Evolutionary conservation across 495 filamentous ascomycete genomes (phyloP), one percentile per base, ranked within the genome.

Genomic region (Trichocladium uniseriatum): DNA sequence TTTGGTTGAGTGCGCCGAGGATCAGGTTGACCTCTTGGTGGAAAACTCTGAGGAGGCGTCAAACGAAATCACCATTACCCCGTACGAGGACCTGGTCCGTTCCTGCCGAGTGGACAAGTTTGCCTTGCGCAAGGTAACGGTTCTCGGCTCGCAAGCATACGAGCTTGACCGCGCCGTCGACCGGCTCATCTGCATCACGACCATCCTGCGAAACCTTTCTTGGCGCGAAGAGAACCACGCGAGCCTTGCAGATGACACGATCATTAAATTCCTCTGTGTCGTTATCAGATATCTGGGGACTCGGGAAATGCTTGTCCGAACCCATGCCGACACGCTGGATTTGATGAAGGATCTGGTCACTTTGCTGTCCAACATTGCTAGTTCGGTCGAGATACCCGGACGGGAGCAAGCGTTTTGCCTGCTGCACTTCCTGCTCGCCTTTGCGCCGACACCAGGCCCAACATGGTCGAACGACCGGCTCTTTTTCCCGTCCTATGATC

Each of bases 301-400:
- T 4, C 82, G 88, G n/a, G 83, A 87, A 55, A 83, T 87, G 75
- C 75, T 96, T 34, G 68, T 96, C 37, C 80, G 89, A 16, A 86
- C 79, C 6, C 72, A 90, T 53, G 69, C 72, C 51, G 92, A 95
- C 66, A 91, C 86, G 5, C 66, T 94, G 59, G 91, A 98, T 63
- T 87, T 98, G 57, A 94, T 94, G 86, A 98, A 98, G 65, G 92
- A 98, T 65, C 73, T 89, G 13, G 80, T 97, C 48, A 84, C 83
- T 36, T 84, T 89, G 46, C 72, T 98, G 32, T 92, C 89, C 49
- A 96, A 98, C 61, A 74, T 91, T 46, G 78, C 89, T 15, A 80
- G 89, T 48, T 73, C 77, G 18, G 79, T 98, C 46, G 81, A 87
- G 57, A 69, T 98, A 24, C 85, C 92, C 14, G 84, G 83, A 21